phyloP scores from a whole-genome alignment of 768 basidiomycete genomes.

The Lentinula raphanica region DNA sequence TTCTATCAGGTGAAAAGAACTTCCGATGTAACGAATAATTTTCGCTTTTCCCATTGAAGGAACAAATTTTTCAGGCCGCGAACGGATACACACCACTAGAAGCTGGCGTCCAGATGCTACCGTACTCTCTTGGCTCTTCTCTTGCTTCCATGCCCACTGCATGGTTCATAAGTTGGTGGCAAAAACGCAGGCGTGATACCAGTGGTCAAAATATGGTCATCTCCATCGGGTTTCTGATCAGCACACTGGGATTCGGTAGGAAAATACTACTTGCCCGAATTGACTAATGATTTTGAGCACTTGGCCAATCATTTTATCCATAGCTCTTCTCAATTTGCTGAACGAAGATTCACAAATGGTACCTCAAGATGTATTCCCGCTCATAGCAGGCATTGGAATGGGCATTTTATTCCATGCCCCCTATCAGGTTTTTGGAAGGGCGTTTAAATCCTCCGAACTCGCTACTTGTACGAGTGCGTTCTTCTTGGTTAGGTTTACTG shows the following conservation, averaged over 20 bases:
- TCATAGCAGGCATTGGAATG: constrained; percentile 71
- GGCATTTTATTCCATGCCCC: constrained; percentile 86
- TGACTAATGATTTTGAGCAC: constrained; percentile 15
- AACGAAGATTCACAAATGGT: constrained; percentile 42
- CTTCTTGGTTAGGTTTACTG: constrained; percentile 83
- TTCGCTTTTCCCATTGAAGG: constrained; percentile 8
- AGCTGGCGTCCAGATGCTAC: constrained; percentile 71
- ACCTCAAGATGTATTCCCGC: constrained; percentile 51
- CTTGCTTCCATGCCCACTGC: constrained; percentile 81
- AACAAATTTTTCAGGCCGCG: constrained; percentile 45
- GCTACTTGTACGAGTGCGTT: constrained; percentile 83
- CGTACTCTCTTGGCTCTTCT: constrained; percentile 82
- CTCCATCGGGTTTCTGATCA: constrained; percentile 54
- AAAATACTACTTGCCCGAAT: constrained; percentile 5
- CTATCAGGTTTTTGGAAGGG: constrained; percentile 71
- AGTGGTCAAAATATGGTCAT: constrained; percentile 65
- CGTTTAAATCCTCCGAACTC: constrained; percentile 59
- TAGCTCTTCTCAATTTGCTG: constrained; percentile 67
- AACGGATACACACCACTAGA: constrained; percentile 64
- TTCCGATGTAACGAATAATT: constrained; percentile 1
- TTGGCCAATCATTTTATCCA: neutral
- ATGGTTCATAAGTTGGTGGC: constrained; percentile 73
- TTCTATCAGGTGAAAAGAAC: constrained; percentile 64
- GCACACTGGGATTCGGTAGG: constrained; percentile 71
- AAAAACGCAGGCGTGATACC: constrained; percentile 49